phyloP scores from a whole-genome alignment of 2,329 filamentous ascomycete genomes.

The Acephala macrosclerotiorum region DNA sequence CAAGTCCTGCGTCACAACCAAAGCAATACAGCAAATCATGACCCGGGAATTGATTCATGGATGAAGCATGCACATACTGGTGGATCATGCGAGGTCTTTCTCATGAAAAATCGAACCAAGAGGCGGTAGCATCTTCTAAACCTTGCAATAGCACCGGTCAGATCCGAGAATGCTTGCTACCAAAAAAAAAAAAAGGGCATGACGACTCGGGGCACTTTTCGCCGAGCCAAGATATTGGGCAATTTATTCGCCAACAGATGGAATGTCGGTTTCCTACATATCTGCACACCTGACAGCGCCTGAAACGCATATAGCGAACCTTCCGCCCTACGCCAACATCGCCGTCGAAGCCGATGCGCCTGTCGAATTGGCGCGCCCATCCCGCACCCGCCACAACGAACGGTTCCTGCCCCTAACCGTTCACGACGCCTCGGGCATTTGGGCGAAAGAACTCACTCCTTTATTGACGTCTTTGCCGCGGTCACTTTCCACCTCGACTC shows the following conservation, averaged over 20 bases:
- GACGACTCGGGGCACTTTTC: not conserved
- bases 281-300: not conserved
- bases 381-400: not conserved
- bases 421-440: not conserved
- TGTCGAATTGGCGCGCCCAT: not conserved
- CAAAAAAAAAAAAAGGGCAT: slow-evolving; percentile 8
- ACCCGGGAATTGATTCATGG: not conserved
- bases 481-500: too few species aligned
- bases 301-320: not conserved
- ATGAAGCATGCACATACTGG: not conserved
- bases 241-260: not conserved
- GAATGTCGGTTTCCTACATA: not conserved
- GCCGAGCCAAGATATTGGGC: not conserved
- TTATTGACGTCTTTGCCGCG: too few species aligned
- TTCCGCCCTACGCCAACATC: not conserved
- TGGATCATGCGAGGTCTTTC: slow-evolving; percentile 2
- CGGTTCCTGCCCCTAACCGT: not conserved
- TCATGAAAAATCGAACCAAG: not conserved
- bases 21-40: not conserved
- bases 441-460: too few species aligned
- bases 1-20: too few species aligned
- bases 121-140: not conserved
- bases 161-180: too few species aligned
- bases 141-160: not conserved
- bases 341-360: not conserved